Evolutionary conservation across 352 stramenopile species (phyloP).

Genomic region (Plasmopara viticola): DNA sequence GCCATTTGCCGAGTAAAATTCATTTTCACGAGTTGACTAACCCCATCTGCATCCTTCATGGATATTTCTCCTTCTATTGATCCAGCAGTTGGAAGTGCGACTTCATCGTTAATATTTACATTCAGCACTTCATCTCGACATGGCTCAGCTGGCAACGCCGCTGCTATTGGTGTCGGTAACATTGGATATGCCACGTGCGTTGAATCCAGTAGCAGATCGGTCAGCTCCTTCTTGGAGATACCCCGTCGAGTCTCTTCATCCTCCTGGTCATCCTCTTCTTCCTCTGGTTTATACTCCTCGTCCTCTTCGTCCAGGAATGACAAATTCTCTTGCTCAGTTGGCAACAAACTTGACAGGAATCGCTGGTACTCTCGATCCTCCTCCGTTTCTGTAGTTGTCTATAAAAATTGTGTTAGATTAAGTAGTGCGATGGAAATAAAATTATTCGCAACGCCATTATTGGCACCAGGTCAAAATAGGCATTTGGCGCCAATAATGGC

Average conservation of each 20-base stretch:
- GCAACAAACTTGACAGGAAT: slow-evolving; percentile 73
- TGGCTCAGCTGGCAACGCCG: slow-evolving; percentile 2
- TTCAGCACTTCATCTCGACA: slow-evolving; percentile 4
- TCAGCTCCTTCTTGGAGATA: slow-evolving; percentile 81
- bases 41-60: slow-evolving; percentile 1
- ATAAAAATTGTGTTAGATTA: background rate
- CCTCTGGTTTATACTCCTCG: slow-evolving; percentile 68
- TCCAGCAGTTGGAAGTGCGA: slow-evolving; percentile 1
- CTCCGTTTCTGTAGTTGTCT: slow-evolving; percentile 24
- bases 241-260: slow-evolving; percentile 39
- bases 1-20: slow-evolving; percentile 5
- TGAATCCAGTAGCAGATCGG: slow-evolving; percentile 75
- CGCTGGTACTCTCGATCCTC: slow-evolving; percentile 75
- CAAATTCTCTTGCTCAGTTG: slow-evolving; percentile 62
- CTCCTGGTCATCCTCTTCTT: slow-evolving; percentile 70
- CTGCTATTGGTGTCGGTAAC: slow-evolving; percentile 3
- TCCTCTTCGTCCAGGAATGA: slow-evolving; percentile 84
- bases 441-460: slow-evolving; percentile 6
- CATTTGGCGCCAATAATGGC: slow-evolving; percentile 17
- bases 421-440: background rate
- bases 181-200: slow-evolving; percentile 51
- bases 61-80: slow-evolving; percentile 1
- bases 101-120: slow-evolving; percentile 1
- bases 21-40: slow-evolving; percentile 1
- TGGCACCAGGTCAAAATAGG: slow-evolving; percentile 19